These are phyloP conservation scores for Gardenia jasminoides DNA, from an alignment of 257 asterid genomes.

Conservation along the genomic window DNA sequence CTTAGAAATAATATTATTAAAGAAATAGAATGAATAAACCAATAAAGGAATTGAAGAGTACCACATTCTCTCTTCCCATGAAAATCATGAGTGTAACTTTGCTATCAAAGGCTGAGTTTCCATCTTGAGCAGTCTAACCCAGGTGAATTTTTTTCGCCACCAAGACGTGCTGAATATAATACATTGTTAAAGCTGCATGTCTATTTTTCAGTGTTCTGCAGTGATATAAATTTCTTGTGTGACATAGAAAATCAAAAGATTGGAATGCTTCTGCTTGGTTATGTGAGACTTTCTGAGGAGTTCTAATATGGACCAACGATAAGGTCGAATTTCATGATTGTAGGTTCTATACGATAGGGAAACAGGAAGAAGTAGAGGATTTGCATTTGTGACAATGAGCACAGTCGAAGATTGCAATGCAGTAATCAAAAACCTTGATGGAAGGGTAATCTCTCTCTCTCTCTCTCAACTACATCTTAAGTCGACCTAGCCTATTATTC, in stretches of 20 bases:
- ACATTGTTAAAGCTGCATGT: not conserved
- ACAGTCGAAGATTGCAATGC: conserved; percentile 64
- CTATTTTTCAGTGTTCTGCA: no score
- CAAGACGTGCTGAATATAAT: not conserved
- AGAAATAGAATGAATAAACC: not conserved
- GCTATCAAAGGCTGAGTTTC: not conserved
- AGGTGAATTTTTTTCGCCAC: not conserved
- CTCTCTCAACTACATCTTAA: no score
- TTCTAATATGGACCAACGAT: not conserved
- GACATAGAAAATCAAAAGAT: not conserved
- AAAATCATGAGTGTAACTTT: not conserved
- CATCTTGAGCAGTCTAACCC: not conserved
- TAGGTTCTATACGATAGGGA: conserved; percentile 84
- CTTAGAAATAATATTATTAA: no score
- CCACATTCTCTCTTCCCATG: no score
- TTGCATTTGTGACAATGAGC: conserved; percentile 96
- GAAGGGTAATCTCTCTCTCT: conserved; percentile 49
- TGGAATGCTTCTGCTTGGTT: not conserved
- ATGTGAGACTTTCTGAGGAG: not conserved
- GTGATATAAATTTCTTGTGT: not conserved
- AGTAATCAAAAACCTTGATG: conserved; percentile 77
- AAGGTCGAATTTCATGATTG: not conserved
- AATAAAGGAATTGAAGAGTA: not conserved
- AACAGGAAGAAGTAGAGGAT: conserved; percentile 92
- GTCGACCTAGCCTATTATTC: not conserved